phyloP scores from a whole-genome alignment of 1,139 yeast species.

The Casaregolazyma lundiana region DNA sequence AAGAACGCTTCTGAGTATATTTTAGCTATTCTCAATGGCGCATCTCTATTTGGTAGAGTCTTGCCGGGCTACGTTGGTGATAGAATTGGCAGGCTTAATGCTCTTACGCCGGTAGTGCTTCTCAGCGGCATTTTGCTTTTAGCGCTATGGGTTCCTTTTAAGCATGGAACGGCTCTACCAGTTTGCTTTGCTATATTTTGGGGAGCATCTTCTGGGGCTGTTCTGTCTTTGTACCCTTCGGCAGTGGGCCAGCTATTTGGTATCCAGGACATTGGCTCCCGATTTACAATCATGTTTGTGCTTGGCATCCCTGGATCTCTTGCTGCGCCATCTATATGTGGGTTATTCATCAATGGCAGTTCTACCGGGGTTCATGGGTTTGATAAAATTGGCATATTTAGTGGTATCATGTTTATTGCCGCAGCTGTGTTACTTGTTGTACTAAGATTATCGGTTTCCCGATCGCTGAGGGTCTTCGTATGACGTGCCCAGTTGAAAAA shows the following conservation, averaged over 20 bases:
- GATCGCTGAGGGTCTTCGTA: constrained; percentile 6
- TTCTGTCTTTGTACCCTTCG: constrained; percentile 39
- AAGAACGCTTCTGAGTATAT: constrained; percentile 23
- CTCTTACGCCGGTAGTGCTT: constrained; percentile 33
- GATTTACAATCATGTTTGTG: constrained; percentile 55
- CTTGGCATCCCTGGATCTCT: constrained; percentile 49
- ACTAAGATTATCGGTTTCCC: constrained; percentile 4
- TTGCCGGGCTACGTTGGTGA: constrained; percentile 46
- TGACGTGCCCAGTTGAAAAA: no score
- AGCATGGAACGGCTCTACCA: constrained; percentile 18
- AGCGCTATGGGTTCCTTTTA: constrained; percentile 29
- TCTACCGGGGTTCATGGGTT: constrained; percentile 19
- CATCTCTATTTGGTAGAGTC: constrained; percentile 47
- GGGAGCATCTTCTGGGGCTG: constrained; percentile 44
- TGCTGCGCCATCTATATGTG: constrained; percentile 46
- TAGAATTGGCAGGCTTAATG: constrained; percentile 37
- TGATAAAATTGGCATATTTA: constrained; percentile 18
- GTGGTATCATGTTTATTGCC: constrained; percentile 21
- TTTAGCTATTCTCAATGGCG: constrained; percentile 49
- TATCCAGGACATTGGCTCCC: constrained; percentile 41
- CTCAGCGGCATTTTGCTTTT: constrained; percentile 26
- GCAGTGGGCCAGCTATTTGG: constrained; percentile 43
- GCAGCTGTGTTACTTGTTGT: constrained; percentile 4
- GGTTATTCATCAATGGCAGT: constrained; percentile 36
- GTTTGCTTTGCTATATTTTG: constrained; percentile 41